Evolutionary conservation across 2,329 filamentous ascomycete genomes (phyloP), one percentile per base, ranked within the genome.

Genomic region (Fusarium sp.): DNA sequence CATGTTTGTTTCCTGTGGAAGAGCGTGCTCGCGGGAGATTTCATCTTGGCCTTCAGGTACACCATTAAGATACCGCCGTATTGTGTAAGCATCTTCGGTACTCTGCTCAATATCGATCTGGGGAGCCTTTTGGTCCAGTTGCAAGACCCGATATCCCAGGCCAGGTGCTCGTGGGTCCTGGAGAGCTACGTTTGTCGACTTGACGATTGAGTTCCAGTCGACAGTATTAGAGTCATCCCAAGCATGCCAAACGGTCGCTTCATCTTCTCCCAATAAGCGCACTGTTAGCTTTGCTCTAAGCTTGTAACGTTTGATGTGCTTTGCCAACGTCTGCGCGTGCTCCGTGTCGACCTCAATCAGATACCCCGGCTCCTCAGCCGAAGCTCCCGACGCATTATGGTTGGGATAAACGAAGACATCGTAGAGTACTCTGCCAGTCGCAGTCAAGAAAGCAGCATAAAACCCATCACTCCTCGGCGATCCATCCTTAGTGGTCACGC

Each of bases 1-100:
- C 77, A 98, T 86, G 77, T 97, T 97, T 75, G 86, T 90, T 79
- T 98, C 95, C 78, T 94, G 90, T 2, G 96, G 95, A 55, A 99
- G 83, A 1, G 93, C 89, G 19, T 85, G 82, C 68, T 91, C 91
- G 60, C 84, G 81, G 8, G 87, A 77, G 20, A 99, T 89, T 82
- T 99, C 96, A 17, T 81, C 77, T 76, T 92, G 92, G 3, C 96
- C 95, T 80, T 99, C 96, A 1, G 95, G 84, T 2, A 99, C 87
- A 49, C 96, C 96, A 56, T 87, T 84, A 30, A 96, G 79, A 73
- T 96, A 96, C 39, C 96, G 86, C 11, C 92, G 87, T 26, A 97
- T 80, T 14, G 83, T 90, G 78, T 98, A 98, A 2, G 84, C 83
- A 15, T 83, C 79, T 69, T 89, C 82, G 15, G 79, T 78, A n/a